Evolutionary conservation across 495 filamentous ascomycete species (phyloP).

Genomic region (Aspergillus conjunctus): DNA sequence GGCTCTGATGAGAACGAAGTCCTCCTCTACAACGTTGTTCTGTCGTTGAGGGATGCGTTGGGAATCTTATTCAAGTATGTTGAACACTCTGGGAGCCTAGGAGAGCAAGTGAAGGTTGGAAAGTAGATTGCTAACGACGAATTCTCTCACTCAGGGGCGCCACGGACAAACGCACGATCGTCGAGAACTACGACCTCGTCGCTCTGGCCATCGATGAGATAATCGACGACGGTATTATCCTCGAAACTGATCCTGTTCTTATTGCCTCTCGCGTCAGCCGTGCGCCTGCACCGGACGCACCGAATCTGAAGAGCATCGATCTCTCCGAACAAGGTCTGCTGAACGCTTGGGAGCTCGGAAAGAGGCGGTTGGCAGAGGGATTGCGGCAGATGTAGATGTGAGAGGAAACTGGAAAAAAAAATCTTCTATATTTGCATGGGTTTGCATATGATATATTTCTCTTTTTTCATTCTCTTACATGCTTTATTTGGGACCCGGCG

Average conservation of each 20-base stretch:
- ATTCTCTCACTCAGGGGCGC: conserved; percentile 63
- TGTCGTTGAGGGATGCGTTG: conserved; percentile 85
- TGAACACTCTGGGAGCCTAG: conserved; percentile 9
- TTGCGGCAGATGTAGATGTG: conserved; percentile 68
- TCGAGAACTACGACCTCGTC: conserved; percentile 96
- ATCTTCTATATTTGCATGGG: conserved; percentile 27
- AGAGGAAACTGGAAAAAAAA: conserved; percentile 5
- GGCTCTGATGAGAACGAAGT: conserved; percentile 95
- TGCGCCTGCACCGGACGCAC: conserved; percentile 86
- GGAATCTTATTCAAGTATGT: conserved; percentile 89
- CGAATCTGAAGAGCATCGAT: conserved; percentile 88
- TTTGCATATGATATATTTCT: conserved; percentile 30
- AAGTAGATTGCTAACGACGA: conserved; percentile 16
- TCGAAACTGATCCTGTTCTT: conserved; percentile 93
- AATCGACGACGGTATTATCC: conserved; percentile 92
- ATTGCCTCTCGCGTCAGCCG: conserved; percentile 88
- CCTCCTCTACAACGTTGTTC: conserved; percentile 87
- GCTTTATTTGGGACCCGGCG: conserved; percentile 50
- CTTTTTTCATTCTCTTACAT: conserved; percentile 27
- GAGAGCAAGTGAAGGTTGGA: background rate
- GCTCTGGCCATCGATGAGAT: conserved; percentile 94
- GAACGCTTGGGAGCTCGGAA: conserved; percentile 94
- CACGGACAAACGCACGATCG: conserved; percentile 93
- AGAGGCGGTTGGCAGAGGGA: conserved; percentile 86
- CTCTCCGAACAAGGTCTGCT: conserved; percentile 93